phyloP scores from a whole-genome alignment of 768 basidiomycete genomes.

The Agrocybe pediades region DNA sequence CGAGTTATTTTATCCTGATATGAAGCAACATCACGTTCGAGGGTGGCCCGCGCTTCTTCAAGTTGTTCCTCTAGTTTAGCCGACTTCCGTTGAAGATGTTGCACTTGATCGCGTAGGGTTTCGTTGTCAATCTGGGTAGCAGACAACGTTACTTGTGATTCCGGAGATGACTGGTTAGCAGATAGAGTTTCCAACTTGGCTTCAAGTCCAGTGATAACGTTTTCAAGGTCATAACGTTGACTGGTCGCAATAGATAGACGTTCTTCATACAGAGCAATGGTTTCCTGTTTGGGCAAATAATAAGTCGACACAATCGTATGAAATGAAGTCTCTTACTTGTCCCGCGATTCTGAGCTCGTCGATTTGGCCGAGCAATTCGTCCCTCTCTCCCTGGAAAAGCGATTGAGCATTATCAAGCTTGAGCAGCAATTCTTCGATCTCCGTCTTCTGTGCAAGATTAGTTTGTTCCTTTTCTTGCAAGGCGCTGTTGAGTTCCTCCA shows the following conservation, averaged over 20 bases:
- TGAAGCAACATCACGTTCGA: constrained; percentile 73
- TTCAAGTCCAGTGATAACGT: constrained; percentile 59
- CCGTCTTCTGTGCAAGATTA: constrained; percentile 58
- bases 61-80: constrained; percentile 79
- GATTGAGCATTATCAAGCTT: constrained; percentile 28
- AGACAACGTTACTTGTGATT: constrained; percentile 38
- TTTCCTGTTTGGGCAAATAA: constrained; percentile 58
- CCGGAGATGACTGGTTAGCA: constrained; percentile 27
- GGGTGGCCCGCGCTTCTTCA: constrained; percentile 69
- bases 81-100: constrained; percentile 81
- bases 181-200: constrained; percentile 30
- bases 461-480: constrained; percentile 43
- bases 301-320: not conserved
- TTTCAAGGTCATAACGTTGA: constrained; percentile 78
- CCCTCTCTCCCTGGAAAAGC: constrained; percentile 54
- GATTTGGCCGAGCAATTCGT: constrained; percentile 70
- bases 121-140: constrained; percentile 96
- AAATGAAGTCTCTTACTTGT: constrained; percentile 53
- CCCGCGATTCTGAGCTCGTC: constrained; percentile 88
- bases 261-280: constrained; percentile 94
- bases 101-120: constrained; percentile 85
- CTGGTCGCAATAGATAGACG: constrained; percentile 70
- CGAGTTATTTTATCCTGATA: constrained; percentile 65
- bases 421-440: constrained; percentile 55
- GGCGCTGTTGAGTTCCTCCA: constrained; percentile 49